Percentiles rank a stretch among this genome's conserved stretches.
Conservation (phyloP, 2,329 filamentous ascomycete species). For the Paracoccidioides lutzii region DNA sequence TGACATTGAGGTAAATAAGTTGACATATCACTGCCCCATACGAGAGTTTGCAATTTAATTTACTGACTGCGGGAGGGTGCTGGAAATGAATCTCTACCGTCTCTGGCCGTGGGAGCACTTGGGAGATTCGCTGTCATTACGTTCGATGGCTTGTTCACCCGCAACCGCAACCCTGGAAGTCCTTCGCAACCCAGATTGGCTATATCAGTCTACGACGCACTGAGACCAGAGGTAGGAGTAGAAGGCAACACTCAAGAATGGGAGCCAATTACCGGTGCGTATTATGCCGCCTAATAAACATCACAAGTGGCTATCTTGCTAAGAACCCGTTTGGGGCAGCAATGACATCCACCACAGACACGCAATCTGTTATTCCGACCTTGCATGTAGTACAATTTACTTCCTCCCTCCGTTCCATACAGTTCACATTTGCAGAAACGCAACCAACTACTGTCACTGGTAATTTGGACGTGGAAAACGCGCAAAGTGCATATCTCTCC, state of each 20-base stretch:
- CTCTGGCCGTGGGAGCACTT: conserved; percentile 15
- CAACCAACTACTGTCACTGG: not conserved
- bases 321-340: not conserved
- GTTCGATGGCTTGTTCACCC: not conserved
- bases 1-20: conserved; percentile 14
- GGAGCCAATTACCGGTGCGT: conserved; percentile 24
- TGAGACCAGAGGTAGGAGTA: not conserved
- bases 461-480: not conserved
- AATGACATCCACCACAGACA: not conserved
- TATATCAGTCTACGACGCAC: not conserved
- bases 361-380: not conserved
- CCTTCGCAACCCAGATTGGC: not conserved
- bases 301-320: not conserved
- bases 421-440: not conserved
- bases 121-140: conserved; percentile 17
- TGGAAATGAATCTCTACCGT: conserved; percentile 13
- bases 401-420: not conserved
- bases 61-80: conserved; percentile 11
- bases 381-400: not conserved
- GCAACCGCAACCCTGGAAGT: not conserved
- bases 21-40: not conserved
- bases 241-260: conserved; percentile 8
- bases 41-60: not conserved
- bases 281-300: not conserved
- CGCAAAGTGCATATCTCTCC: conserved; percentile 17